Evolutionary conservation across 2,329 filamentous ascomycete genomes (phyloP).

Genomic region (Amylocarpus encephaloides): DNA sequence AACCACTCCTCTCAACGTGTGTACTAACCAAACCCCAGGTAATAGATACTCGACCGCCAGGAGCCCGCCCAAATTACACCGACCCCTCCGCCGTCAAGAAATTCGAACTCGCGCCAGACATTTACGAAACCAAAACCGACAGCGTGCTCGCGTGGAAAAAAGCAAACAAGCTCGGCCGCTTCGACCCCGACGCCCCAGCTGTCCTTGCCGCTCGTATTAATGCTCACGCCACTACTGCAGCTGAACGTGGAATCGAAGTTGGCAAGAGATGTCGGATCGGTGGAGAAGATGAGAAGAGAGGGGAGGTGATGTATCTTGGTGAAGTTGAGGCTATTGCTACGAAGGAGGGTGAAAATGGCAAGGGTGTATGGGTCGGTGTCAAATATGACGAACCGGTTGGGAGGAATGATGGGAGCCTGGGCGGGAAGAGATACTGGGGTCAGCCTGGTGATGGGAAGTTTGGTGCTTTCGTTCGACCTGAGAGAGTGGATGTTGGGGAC

Average conservation of each 20-base stretch:
- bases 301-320: slow-evolving; percentile 64
- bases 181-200: slow-evolving; percentile 76
- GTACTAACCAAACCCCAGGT: slow-evolving; percentile 47
- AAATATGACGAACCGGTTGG: slow-evolving; percentile 73
- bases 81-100: slow-evolving; percentile 80
- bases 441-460: slow-evolving; percentile 53
- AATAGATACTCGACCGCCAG: slow-evolving; percentile 69
- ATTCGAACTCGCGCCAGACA: slow-evolving; percentile 77
- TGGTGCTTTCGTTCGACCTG: slow-evolving; percentile 73
- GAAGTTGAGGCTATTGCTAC: slow-evolving; percentile 66
- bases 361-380: slow-evolving; percentile 66
- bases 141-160: slow-evolving; percentile 95
- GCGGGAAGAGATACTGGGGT: slow-evolving; percentile 61
- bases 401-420: slow-evolving; percentile 74
- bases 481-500: slow-evolving; percentile 70
- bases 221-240: slow-evolving; percentile 63
- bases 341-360: slow-evolving; percentile 35
- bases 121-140: slow-evolving; percentile 81
- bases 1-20: neutral
- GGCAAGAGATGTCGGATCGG: slow-evolving; percentile 60
- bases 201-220: slow-evolving; percentile 67
- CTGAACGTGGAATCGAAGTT: slow-evolving; percentile 57
- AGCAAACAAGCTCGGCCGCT: slow-evolving; percentile 88
- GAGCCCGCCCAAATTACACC: slow-evolving; percentile 70
- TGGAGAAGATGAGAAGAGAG: slow-evolving; percentile 62